Percentiles rank a stretch among this genome's conserved stretches.
phyloP scores from a whole-genome alignment of 257 asterid genomes.

The Solanum microdontum region DNA sequence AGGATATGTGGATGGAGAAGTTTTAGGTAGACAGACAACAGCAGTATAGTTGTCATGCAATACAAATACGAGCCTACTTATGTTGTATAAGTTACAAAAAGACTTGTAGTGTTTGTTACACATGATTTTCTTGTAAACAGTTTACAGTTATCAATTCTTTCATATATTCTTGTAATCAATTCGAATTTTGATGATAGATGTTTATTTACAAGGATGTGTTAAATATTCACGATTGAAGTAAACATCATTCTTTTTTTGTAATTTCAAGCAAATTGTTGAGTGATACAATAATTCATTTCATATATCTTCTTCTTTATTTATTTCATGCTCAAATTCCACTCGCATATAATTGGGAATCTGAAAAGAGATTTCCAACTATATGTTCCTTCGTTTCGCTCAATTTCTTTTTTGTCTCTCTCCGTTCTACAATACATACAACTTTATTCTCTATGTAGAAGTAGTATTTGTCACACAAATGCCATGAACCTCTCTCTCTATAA shows the following conservation, averaged over 20 bases:
- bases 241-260: not conserved
- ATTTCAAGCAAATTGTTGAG: not conserved
- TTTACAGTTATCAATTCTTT: not conserved
- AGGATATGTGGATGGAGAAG: not conserved
- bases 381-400: not conserved
- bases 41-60: not conserved
- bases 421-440: not conserved
- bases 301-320: not conserved
- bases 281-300: not conserved
- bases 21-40: not conserved
- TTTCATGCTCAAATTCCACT: not conserved
- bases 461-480: not conserved
- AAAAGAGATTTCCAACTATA: not conserved
- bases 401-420: not conserved
- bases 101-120: not conserved
- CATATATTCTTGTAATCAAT: slow-evolving; percentile 2
- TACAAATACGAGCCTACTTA: not conserved
- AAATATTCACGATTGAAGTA: not conserved
- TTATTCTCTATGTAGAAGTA: not conserved
- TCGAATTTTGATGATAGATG: not conserved
- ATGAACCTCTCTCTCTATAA: not conserved
- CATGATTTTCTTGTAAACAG: not conserved
- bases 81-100: not conserved
- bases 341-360: not conserved
- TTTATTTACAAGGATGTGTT: not conserved